Evolutionary conservation across 169 alveolate species (phyloP).

Genomic region (Perkinsus chesapeaki): DNA sequence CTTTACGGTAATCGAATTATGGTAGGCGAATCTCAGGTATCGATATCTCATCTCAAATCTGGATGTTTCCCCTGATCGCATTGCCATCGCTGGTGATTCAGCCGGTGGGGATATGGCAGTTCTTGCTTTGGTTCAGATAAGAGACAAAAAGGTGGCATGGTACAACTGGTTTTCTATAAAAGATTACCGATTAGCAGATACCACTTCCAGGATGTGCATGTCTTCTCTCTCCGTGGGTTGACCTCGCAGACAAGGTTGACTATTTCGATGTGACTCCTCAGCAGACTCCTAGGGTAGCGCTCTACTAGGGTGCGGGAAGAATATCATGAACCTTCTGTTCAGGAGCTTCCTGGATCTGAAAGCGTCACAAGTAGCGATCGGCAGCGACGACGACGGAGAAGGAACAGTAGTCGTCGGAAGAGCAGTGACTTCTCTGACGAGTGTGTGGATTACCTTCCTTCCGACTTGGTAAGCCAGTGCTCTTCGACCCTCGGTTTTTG

Average conservation of each 20-base stretch:
- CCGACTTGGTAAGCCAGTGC: not conserved
- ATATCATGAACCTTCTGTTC: not conserved
- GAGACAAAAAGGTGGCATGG: not conserved
- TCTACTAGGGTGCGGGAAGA: not conserved
- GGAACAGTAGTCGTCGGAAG: not conserved
- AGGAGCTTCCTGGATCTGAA: not conserved
- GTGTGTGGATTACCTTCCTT: not conserved
- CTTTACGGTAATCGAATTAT: not conserved
- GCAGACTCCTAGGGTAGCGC: not conserved
- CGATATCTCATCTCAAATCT: not conserved
- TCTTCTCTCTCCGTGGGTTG: not conserved
- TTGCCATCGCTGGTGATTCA: not conserved
- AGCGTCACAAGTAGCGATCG: not conserved
- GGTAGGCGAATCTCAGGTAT: not conserved
- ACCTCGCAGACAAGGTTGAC: not conserved
- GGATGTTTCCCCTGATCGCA: not conserved
- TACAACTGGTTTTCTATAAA: too few species aligned
- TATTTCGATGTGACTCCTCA: not conserved
- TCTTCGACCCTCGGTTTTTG: not conserved
- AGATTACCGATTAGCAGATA: not conserved
- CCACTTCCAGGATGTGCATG: not conserved
- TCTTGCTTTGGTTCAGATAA: not conserved
- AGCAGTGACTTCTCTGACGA: not conserved
- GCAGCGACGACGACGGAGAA: not conserved
- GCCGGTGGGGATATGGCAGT: not conserved